Evolutionary conservation across 2,329 filamentous ascomycete genomes (phyloP).

Genomic region (Coleophoma crateriformis): DNA sequence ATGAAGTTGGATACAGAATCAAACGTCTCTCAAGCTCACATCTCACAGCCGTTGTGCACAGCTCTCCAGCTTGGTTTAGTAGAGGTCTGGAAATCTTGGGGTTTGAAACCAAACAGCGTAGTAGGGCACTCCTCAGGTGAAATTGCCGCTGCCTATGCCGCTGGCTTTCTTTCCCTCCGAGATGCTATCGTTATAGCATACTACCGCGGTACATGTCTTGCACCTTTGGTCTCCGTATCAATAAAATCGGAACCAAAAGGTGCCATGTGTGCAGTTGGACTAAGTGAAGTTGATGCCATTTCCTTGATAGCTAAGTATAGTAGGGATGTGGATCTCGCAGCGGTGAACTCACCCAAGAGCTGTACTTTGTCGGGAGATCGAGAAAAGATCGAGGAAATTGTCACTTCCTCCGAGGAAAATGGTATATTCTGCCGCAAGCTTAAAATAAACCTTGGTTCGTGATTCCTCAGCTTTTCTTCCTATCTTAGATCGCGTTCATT

Average conservation of each 20-base stretch:
- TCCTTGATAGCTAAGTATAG: neutral
- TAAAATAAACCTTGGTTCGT: constrained; percentile 5
- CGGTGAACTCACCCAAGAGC: constrained; percentile 14
- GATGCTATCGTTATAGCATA: constrained; percentile 6
- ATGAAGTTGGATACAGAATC: constrained; percentile 18
- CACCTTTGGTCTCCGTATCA: neutral
- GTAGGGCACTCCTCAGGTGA: constrained; percentile 22
- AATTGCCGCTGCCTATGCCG: constrained; percentile 28
- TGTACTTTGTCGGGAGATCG: constrained; percentile 17
- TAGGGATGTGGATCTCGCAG: constrained; percentile 21
- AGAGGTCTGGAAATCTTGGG: constrained; percentile 9
- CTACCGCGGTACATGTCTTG: constrained; percentile 22
- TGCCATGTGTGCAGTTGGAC: constrained; percentile 46
- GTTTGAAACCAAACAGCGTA: constrained; percentile 10
- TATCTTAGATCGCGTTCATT: neutral
- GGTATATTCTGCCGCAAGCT: constrained; percentile 11
- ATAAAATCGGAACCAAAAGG: constrained; percentile 21
- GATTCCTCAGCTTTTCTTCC: neutral
- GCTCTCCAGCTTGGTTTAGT: constrained; percentile 17
- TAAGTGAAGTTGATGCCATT: constrained; percentile 10
- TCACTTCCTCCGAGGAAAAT: neutral
- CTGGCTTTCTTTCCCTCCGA: constrained; percentile 10
- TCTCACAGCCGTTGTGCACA: constrained; percentile 22
- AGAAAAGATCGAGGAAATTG: constrained; percentile 1
- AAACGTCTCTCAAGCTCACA: constrained; percentile 1